Evolutionary conservation across 2,329 filamentous ascomycete genomes (phyloP), one percentile per base, ranked within the genome.

Genomic region (Neonectria sp.): DNA sequence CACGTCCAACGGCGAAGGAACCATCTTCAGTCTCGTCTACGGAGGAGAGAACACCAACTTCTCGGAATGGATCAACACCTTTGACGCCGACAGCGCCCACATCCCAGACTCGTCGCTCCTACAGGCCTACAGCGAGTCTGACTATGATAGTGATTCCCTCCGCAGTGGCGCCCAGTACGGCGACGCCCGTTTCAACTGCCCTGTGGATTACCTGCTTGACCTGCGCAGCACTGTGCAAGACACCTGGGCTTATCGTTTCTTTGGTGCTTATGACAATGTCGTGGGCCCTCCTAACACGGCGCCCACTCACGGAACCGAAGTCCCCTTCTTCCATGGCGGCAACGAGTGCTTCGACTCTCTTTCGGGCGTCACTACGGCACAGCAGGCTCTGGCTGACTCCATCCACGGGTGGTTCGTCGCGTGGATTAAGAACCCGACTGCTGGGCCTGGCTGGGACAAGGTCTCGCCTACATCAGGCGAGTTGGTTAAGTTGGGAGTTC

Each of bases 171-270:
- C 75, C 0, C 82, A 84, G 73, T 82, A 82, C 40, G 84, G 83
- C 31, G 83, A 85, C 21, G 83, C 82, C 4, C 82, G 82, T 12
- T 85, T 85, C 76, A 80, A 83, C 71, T 85, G 83, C 68, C 72
- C 80, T 1, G 76, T 80, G 3, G 80, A 82, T 70, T 82, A 80
- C 43, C 72, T 84, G 12, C 67, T 81, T 31, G 80, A 84, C 63
- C 46, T 84, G 25, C 81, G 83, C 51, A 80, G 78, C 62, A 43
- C 68, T 11, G 17, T 60, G 6, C 82, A 84, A 67, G 67, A 79
- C 7, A 84, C 82, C 0, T 84, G 82, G 82, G 75, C 76, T 3
- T 84, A 84, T 71, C 81, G 82, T 31, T 84, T 82, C 76, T 82
- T 83, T 53, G 82, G 80, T 33, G 73, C 77, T 12, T 84, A 84